Evolutionary conservation across 148 eudicot species (phyloP), one percentile per base, ranked within the genome.

Genomic region (Silene conica): DNA sequence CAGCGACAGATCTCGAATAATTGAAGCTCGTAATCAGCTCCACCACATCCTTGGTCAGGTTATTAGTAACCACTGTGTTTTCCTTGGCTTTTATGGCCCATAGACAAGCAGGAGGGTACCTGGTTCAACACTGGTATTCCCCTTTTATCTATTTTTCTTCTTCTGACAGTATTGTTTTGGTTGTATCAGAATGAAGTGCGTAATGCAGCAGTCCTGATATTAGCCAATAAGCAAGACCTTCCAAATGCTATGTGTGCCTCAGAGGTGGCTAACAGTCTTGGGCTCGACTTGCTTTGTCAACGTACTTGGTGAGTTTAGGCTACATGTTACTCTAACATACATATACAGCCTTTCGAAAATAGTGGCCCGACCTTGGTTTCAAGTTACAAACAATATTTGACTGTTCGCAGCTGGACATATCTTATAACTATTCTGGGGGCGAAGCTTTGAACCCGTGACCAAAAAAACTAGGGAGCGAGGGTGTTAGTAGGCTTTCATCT

Each of bases 161-260:
- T 62, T 54, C 74, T 55, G 70, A 55, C 57, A 54, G 1, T 28
- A 3, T 46, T 65, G 3, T 58, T 38, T 3, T 52, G 20, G 5
- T 8, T 62, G 82, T 43, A 55, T 67, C 83, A 84, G 81, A 41
- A 67, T 14, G 87, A 84, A 73, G 67, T 86, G 55, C 58, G 25
- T 10, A 61, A 78, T 76, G 82, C 76, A 20, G 74, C 82, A 7
- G 59, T 84, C 12, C 69, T 86, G 10, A 83, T 86, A 13, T 78
- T 86, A 50, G 89, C 85, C 45, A 86, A 86, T 34, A 86, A 84
- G 66, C 85, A 86, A 76, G 89, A 86, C 70, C 87, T 84, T 80
- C 85, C 85, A 26, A 80, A 84, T 74, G 80, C 87, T 19, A 86
- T 86, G 87, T 61, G 46, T 48, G 56, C 72, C 72, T 71, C 84